Evolutionary conservation across 768 basidiomycete species (phyloP).

Genomic region (Tulasnella sp.): DNA sequence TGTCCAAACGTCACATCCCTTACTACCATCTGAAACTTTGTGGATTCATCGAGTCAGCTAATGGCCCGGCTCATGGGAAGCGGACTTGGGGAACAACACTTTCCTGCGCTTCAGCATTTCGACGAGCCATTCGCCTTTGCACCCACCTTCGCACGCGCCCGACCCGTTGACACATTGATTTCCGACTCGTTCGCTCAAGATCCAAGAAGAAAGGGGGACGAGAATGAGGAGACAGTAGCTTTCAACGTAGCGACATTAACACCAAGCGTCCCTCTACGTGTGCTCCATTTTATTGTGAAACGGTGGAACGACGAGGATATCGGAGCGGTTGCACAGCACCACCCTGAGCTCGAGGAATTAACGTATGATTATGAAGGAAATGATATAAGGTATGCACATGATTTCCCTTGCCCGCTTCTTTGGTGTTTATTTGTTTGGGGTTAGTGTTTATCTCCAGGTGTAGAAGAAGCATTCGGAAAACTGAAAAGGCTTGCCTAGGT

Average conservation of each 20-base stretch:
- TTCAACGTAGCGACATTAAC: background rate
- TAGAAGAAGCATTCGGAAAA: background rate
- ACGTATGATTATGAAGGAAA: background rate
- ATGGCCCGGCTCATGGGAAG: background rate
- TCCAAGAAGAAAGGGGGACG: background rate
- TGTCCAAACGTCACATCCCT: background rate
- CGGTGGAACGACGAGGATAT: background rate
- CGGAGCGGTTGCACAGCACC: background rate
- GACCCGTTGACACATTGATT: background rate
- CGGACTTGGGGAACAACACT: background rate
- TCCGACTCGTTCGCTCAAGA: background rate
- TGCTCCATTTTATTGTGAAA: background rate
- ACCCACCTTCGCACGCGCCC: background rate
- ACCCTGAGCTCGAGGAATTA: background rate
- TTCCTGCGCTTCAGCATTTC: background rate
- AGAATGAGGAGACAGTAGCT: background rate
- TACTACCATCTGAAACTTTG: background rate
- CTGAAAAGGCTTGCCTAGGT: background rate
- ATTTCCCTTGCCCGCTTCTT: background rate
- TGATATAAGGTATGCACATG: background rate
- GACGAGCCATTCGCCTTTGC: background rate
- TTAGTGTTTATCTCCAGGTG: background rate
- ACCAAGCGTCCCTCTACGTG: background rate
- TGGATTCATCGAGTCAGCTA: background rate
- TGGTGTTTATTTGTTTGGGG: background rate